Percentiles rank a stretch among this genome's conserved stretches.
Conservation (phyloP, 352 stramenopile genomes). For the Phytophthora hybrid region DNA sequence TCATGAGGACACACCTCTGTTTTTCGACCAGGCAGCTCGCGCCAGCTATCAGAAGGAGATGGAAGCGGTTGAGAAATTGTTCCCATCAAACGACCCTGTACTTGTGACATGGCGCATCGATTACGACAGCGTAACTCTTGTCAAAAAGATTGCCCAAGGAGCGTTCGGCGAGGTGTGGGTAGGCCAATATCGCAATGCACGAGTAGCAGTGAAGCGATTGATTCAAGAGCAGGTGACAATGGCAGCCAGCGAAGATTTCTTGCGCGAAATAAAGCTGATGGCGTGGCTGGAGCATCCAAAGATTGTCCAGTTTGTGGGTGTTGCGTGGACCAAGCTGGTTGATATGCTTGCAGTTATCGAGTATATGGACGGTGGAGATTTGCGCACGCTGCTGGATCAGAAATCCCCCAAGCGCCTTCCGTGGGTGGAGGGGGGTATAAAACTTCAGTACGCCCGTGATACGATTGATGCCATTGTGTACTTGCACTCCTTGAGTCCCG, state of each 20-base stretch:
- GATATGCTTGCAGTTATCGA: slow-evolving; percentile 78
- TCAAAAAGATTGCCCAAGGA: slow-evolving; percentile 71
- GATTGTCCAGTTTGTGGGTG: slow-evolving; percentile 73
- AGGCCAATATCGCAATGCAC: slow-evolving; percentile 63
- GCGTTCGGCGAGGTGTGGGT: slow-evolving; percentile 81
- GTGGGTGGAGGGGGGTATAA: slow-evolving; percentile 37
- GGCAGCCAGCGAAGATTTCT: slow-evolving; percentile 67
- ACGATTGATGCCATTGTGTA: slow-evolving; percentile 78
- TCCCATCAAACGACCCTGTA: slow-evolving; percentile 75
- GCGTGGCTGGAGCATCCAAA: slow-evolving; percentile 75
- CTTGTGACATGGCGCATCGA: slow-evolving; percentile 78
- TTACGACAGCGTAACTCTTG: slow-evolving; percentile 71
- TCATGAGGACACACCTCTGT: slow-evolving; percentile 77
- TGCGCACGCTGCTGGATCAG: slow-evolving; percentile 62
- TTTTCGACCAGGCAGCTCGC: slow-evolving; percentile 75
- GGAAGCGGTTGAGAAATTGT: slow-evolving; percentile 64
- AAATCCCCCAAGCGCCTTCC: slow-evolving; percentile 39
- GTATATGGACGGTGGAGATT: slow-evolving; percentile 74
- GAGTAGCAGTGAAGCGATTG: slow-evolving; percentile 70
- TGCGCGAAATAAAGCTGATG: slow-evolving; percentile 78
- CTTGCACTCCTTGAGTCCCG: slow-evolving; percentile 64
- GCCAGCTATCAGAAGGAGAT: slow-evolving; percentile 69
- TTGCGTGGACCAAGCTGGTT: slow-evolving; percentile 74
- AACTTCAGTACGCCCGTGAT: slow-evolving; percentile 66
- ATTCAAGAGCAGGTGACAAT: slow-evolving; percentile 54